phyloP scores from a whole-genome alignment of 179 eudicot genomes.

The Drosera spatulata region DNA sequence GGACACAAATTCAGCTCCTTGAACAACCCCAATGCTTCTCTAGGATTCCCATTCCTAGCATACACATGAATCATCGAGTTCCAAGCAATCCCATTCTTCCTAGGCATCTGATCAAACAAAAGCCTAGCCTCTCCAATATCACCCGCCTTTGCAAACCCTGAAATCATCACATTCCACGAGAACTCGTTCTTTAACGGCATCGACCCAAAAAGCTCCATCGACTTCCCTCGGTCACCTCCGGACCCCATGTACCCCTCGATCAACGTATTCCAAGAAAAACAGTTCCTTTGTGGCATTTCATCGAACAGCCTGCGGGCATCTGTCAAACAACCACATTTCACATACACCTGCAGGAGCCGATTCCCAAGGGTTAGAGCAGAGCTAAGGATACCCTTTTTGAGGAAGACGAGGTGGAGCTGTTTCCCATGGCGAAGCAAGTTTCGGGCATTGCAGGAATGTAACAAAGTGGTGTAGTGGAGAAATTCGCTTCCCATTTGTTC shows the following conservation, averaged over 20 bases:
- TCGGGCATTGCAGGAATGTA: constrained; percentile 40
- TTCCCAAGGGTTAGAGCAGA: constrained; percentile 42
- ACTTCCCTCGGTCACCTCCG: constrained; percentile 15
- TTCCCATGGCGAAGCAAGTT: constrained; percentile 32
- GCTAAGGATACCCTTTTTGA: constrained; percentile 63
- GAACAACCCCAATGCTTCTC: constrained; percentile 60
- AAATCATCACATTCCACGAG: constrained; percentile 74
- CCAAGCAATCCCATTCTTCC: constrained; percentile 62
- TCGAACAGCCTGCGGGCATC: constrained; percentile 71
- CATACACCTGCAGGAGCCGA: constrained; percentile 67
- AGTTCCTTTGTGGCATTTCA: constrained; percentile 64
- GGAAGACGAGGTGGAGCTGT: constrained; percentile 57
- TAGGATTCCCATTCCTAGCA: constrained; percentile 37
- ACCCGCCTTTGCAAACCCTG: constrained; percentile 48
- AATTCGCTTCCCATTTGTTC: too few relatives aligned
- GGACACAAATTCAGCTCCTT: constrained; percentile 33
- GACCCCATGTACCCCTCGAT: constrained; percentile 64
- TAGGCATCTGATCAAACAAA: constrained; percentile 72
- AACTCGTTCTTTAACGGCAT: constrained; percentile 60
- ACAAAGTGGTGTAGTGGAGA: constrained; percentile 35
- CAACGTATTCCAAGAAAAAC: constrained; percentile 76
- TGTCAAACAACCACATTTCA: constrained; percentile 26
- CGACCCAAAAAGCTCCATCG: constrained; percentile 33
- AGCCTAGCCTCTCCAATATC: constrained; percentile 36
- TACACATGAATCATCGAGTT: constrained; percentile 84